A percentile compares a stretch with the other conserved stretches of the same genome.
These are phyloP conservation scores for Cystobasidium ongulense DNA, from an alignment of 768 basidiomycete genomes.

Conservation along the genomic window DNA sequence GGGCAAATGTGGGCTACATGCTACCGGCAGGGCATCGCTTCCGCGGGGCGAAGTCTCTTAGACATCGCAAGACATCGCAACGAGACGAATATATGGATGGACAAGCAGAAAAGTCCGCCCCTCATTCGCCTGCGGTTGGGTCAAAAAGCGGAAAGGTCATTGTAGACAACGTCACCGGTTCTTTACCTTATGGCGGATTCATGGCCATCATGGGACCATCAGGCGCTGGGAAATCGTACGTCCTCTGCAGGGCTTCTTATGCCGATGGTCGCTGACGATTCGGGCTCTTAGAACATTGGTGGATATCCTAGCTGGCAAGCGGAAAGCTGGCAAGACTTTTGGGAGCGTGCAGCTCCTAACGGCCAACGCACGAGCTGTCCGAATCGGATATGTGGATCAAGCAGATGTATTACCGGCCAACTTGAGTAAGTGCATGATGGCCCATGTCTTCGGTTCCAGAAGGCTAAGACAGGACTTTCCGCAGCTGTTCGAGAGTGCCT, in stretches of 20 bases:
- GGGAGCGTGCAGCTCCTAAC: constrained; percentile 55
- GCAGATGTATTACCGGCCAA: constrained; percentile 39
- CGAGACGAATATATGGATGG: neutral
- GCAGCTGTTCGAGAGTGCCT: constrained; percentile 70
- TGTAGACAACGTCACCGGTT: constrained; percentile 62
- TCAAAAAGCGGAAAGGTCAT: constrained; percentile 56
- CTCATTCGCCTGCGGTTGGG: neutral
- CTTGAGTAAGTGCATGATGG: constrained; percentile 31
- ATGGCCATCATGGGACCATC: constrained; percentile 88
- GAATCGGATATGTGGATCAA: constrained; percentile 69
- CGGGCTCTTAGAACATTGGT: constrained; percentile 57
- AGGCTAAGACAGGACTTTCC: no score
- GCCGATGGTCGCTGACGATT: neutral
- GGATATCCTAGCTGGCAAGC: constrained; percentile 77
- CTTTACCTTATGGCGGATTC: constrained; percentile 69
- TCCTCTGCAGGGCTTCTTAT: neutral
- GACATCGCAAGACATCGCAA: neutral
- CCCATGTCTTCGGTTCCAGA: no score
- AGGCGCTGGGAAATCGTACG: constrained; percentile 50
- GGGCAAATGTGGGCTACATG: constrained; percentile 23
- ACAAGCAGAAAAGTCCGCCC: neutral
- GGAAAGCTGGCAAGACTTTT: constrained; percentile 61
- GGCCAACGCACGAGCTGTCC: constrained; percentile 9
- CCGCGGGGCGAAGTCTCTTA: neutral
- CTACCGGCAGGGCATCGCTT: neutral